Base-by-base conservation (phyloP, 1,284 basidiomycete species). In the Austroboletus novae-zelandiae region DNA sequence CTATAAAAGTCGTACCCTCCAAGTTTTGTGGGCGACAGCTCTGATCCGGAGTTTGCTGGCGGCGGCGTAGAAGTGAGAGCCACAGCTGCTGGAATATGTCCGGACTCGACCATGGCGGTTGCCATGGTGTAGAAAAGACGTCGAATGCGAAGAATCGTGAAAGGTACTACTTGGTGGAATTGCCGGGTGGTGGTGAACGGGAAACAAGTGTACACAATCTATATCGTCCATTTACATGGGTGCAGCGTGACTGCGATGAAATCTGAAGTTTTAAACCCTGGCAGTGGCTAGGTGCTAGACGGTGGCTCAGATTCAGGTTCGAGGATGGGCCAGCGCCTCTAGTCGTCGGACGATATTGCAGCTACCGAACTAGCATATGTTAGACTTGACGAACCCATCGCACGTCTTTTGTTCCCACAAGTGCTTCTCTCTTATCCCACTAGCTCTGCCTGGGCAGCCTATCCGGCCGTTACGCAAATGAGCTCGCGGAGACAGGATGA, bases 1-100 rank as follows among this genome's bases (percentile, higher is more conserved):
- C 71, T 71, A 67, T 94, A 98, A 57, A 98, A 66, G 2, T 68
- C 56, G 27, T 69, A 64, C 2, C 64, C 64, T 7, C 31, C 30
- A 8, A 57, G 50, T 43, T 64, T 64, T 7, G n/a, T 52, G 5
- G 50, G 40, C 29, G 53, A 31, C 1, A 15, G 9, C 23, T n/a
- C 46, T 9, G 37, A 30, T n/a, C 1, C 25, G 25, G 20, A 23
- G 20, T 23, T 5, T 23, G 20, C 20, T 37, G 32, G 32, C 45
- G 44, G 30, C 6, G 20, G 9, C 14, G 5, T 14, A 5, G 51
- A 18, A n/a, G 34, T 10, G 2, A 11, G 15, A 17, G 5, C 41
- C 34, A 27, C 23, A 8, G 17, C 5, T 1, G 17, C 6, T 1
- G 31, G 23, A 15, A 31, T 1, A 27, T n/a, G 36, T 32, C 30